Percentiles rank a stretch among this genome's conserved stretches.
Conservation (phyloP, 2,329 filamentous ascomycete species). For the Xylariaceae sp. region DNA sequence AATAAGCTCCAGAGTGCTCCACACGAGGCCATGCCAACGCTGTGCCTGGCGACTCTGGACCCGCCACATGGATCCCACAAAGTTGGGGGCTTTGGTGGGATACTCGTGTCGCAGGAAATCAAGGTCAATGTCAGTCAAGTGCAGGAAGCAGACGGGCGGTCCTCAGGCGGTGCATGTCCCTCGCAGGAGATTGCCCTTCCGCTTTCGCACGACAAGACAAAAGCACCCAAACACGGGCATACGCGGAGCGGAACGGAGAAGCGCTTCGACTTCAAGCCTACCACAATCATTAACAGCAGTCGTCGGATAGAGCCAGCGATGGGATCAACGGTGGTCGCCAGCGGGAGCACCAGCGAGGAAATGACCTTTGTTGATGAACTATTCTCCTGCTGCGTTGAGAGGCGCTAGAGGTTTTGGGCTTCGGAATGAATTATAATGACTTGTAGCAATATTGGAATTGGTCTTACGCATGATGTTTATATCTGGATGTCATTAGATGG, state of each 20-base stretch:
- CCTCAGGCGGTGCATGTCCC: neutral
- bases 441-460: too few species aligned
- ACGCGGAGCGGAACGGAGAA: neutral
- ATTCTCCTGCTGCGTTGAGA: constrained; percentile 25
- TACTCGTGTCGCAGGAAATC: constrained; percentile 60
- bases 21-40: constrained; percentile 7
- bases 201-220: neutral
- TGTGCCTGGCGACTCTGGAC: constrained; percentile 7
- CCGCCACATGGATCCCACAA: constrained; percentile 12
- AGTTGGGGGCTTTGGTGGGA: constrained; percentile 44
- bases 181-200: constrained; percentile 1
- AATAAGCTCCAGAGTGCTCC: constrained; percentile 1
- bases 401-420: constrained; percentile 9
- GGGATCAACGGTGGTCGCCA: constrained; percentile 31
- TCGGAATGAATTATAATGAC: too few species aligned
- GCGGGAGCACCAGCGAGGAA: constrained; percentile 32
- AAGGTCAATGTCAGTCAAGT: constrained; percentile 45
- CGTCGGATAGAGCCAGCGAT: constrained; percentile 12
- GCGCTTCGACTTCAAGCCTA: constrained; percentile 1
- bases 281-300: constrained; percentile 16
- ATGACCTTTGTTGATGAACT: constrained; percentile 30
- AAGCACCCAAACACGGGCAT: neutral
- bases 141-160: constrained; percentile 22
- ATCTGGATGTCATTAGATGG: too few species aligned
- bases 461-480: too few species aligned